Base-by-base conservation (phyloP, 495 filamentous ascomycete species). In the Articulospora tetracladia region DNA sequence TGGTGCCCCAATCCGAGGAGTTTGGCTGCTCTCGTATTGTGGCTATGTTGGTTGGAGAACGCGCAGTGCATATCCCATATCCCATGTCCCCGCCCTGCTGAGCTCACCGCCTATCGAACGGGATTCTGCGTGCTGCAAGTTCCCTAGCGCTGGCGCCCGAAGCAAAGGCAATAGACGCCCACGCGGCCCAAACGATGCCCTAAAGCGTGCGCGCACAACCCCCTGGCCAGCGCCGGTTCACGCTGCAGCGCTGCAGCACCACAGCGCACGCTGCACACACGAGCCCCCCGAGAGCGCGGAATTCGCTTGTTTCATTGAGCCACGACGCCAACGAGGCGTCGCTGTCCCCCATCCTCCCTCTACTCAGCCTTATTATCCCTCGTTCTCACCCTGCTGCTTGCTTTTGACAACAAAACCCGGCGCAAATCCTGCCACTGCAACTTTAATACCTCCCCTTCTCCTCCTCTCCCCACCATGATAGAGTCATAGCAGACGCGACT, bases 401-500 rank as follows among this genome's bases (percentile, higher is more conserved):
- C 39, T 60, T 57, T 58, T 59, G 30, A 12, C 30, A n/a, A 19
- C 22, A 27, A 17, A 60, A 53, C 36, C n/a, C 36, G 2, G 60
- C 59, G 55, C 63, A 56, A 22, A 61, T 46, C 48, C 47, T 49
- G 34, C 57, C 15, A 25, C 27, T n/a, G n/a, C 24, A 56, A 23
- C 47, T 51, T 32, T 47, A 22, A 27, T 41, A 39, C 55, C 55
- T 56, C 60, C 53, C n/a, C n/a, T n/a, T n/a, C 46, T 34, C 59
- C 39, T 77, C 50, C 46, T 52, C 56, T 44, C 44, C 41, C 54
- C 67, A 69, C 27, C 61, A 67, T 65, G 65, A 67, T 67, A 56
- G 48, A 61, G 44, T 64, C 62, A 61, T 67, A 65, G 62, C 57
- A 49, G 34, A 47, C 59, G 49, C 61, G 53, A 58, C 54, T 41